Base-by-base conservation (phyloP, 306 rosid genomes). In the Castanea sativa region DNA sequence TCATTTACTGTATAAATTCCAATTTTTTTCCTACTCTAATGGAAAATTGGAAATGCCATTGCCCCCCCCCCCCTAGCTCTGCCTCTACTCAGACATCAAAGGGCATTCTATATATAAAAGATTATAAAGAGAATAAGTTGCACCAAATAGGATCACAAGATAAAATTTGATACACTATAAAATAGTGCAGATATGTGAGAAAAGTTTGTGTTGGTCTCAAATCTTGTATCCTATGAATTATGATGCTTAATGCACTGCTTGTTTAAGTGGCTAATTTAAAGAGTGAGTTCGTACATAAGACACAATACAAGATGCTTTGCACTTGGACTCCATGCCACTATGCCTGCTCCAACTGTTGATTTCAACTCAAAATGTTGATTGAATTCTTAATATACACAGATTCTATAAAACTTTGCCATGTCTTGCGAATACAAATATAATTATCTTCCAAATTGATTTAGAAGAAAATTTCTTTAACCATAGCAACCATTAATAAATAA, bases 231-330 rank as follows among this genome's bases (percentile, higher is more conserved):
- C 80, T 55, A 60, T 41, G 45, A 41, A 41, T 41, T 41, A 41
- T 43, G 71, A 81, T 73, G 70, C 80, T 65, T 77, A 38, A 27
- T 52, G 73, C 61, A 78, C 55, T 77, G 73, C 77, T 77, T 68
- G n/a, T 49, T 67, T 21, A 61, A 84, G 79, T 80, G 76, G 76
- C 67, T 25, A 33, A 55, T 73, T 80, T 29, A 63, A 75, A 71
- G 21, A 61, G 55, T 69, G 6, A 68, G 33, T 71, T 55, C 2
- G 81, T 33, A 55, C 57, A 68, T 29, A 5, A 69, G 51, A 55
- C 25, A 30, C 59, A 5, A 55, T 33, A 16, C 23, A 10, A 27
- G 2, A 23, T 67, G 60, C 75, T 19, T 63, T n/a, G 30, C 35
- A 74, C 63, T 64, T 79, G 55, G 15, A 23, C 29, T 2, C 32